phyloP scores from a whole-genome alignment of 129 eudicot species.

The Flaveria trinervia region DNA sequence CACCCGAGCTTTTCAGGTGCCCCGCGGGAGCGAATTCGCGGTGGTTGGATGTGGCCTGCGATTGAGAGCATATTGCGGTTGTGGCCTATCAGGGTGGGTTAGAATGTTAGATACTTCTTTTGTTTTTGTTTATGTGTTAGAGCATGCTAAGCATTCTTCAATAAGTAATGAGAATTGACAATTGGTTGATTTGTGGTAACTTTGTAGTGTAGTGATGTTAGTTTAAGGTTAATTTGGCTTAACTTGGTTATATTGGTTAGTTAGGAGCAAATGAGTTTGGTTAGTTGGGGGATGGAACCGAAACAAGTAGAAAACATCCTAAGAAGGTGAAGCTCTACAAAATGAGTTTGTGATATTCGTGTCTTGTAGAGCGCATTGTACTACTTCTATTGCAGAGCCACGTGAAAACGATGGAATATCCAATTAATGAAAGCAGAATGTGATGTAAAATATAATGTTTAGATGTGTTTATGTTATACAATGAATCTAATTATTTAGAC shows the following conservation, averaged over 20 bases:
- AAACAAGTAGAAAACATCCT: constrained; percentile 71
- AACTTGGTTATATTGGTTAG: constrained; percentile 26
- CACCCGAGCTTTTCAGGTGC: constrained; percentile 82
- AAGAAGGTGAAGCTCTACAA: constrained; percentile 72
- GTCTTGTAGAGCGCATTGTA: constrained; percentile 95
- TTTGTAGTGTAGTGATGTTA: constrained; percentile 13
- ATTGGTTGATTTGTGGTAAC: constrained; percentile 15
- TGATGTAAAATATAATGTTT: too few species aligned
- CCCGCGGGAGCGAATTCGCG: constrained; percentile 75
- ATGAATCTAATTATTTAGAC: too few species aligned
- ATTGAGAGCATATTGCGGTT: constrained; percentile 89
- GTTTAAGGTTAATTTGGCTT: constrained; percentile 11
- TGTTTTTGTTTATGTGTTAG: constrained; percentile 4
- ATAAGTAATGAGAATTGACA: neutral
- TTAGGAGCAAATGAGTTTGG: constrained; percentile 96
- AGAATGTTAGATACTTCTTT: constrained; percentile 58
- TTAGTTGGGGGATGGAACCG: constrained; percentile 98
- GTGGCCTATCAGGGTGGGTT: constrained; percentile 72
- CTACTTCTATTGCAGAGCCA: constrained; percentile 97
- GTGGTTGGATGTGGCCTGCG: constrained; percentile 93
- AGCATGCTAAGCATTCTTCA: constrained; percentile 13
- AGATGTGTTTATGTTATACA: too few species aligned
- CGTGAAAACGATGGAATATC: constrained; percentile 90
- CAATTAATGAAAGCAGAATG: too few species aligned
- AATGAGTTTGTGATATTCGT: constrained; percentile 79